These are phyloP conservation scores for Phyllostachys edulis DNA, from an alignment of 176 grass and related monocot genomes.

Conservation along the genomic window DNA sequence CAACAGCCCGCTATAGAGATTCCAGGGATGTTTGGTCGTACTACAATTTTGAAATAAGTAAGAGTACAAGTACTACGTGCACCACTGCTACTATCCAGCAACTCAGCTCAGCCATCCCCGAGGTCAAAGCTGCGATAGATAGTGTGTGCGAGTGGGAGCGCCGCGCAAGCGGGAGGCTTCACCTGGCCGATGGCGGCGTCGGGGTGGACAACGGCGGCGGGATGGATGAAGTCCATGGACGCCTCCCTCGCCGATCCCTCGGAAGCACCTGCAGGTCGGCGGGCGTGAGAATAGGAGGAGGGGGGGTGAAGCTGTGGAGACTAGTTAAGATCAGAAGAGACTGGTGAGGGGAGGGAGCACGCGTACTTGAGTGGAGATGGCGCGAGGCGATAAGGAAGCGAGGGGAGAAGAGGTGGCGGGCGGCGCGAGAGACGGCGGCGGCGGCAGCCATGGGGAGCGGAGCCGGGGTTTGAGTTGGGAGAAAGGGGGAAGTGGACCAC, in stretches of 20 bases:
- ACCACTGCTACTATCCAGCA: background rate
- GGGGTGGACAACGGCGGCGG: slow-evolving; percentile 64
- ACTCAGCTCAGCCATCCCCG: background rate
- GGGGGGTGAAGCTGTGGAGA: background rate
- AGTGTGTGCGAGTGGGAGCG: background rate
- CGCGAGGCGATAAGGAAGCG: slow-evolving; percentile 15
- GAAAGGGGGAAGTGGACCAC: background rate
- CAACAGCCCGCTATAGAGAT: background rate
- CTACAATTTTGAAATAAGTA: background rate
- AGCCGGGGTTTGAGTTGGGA: background rate
- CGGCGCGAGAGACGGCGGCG: slow-evolving; percentile 30
- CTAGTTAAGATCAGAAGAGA: background rate
- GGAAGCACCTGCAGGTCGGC: slow-evolving; percentile 13
- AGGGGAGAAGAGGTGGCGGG: slow-evolving; percentile 5
- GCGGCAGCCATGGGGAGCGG: slow-evolving; percentile 39
- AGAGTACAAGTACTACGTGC: background rate
- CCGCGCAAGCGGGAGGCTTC: background rate
- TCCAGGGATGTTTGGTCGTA: background rate
- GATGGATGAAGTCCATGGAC: slow-evolving; percentile 40
- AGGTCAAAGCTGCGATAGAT: background rate
- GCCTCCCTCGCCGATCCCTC: slow-evolving; percentile 23
- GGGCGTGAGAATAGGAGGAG: background rate
- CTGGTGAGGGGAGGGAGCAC: background rate
- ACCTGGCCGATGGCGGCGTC: slow-evolving; percentile 76
- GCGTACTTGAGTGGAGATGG: slow-evolving; percentile 51